Base-by-base conservation (phyloP, 1,284 basidiomycete genomes). In the Papiliotrema fonsecae region DNA sequence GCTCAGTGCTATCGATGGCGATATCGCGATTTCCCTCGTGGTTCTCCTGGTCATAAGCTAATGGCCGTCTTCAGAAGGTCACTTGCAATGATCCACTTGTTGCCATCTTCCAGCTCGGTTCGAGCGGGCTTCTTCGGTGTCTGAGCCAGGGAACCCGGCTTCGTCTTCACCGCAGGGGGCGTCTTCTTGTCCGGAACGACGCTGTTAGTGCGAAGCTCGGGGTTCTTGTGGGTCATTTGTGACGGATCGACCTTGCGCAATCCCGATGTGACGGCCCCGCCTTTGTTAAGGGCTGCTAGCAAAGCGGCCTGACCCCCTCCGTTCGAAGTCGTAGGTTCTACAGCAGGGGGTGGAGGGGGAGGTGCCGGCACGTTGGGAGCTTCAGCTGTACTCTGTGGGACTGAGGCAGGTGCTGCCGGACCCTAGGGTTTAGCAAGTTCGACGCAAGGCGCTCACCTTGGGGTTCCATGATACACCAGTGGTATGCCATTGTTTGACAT, bases 151-250 rank as follows among this genome's bases (percentile, higher is more conserved):
- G 90, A 75, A 3, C 82, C 81, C 16, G 92, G 93, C 64, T 96
- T 96, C 6, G 81, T 63, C 51, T 76, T 70, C 40, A 74, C 77
- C 74, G 65, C 57, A 2, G 66, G 65, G 26, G 70, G 64, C 7
- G 55, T 54, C 36, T 55, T 60, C 51, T 58, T 58, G 42, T 77
- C 61, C 38, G 86, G 81, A 19, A 90, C 88, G 16, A 77, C 76
- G 49, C 79, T 79, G 22, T 81, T 74, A 4, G 82, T 80, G 34
- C 92, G 78, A 36, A 99, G 75, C 14, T 82, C 79, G 0, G 96
- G 94, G 65, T 99, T 98, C 80, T 99, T 97, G 78, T 99, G 96
- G 6, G 92, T 97, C 92, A 94, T 94, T 72, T 97, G 85, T 60
- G 87, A 93, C 75, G 85, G 83, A 70, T 96, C 90, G 18, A 99